Percentiles rank a stretch among this genome's conserved stretches.
Conservation (phyloP, 2,329 filamentous ascomycete genomes). For the Daldinia sp. region DNA sequence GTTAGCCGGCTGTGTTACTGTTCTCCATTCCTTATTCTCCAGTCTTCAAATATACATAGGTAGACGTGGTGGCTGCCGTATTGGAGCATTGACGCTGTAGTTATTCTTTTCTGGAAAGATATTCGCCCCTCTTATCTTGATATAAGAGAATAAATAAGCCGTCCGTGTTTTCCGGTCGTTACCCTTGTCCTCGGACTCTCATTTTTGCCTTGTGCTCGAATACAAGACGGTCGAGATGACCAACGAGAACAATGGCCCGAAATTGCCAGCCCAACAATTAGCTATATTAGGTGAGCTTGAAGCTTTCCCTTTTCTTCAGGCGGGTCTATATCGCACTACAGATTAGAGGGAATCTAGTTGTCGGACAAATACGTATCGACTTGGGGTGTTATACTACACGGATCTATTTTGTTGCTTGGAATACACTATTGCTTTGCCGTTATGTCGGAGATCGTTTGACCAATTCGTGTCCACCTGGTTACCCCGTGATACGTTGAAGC, state of each 20-base stretch:
- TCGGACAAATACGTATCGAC: neutral
- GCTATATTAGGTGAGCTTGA: conserved; percentile 73
- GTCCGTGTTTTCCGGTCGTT: neutral
- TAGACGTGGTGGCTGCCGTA: neutral
- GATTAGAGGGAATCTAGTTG: neutral
- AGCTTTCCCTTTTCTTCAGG: conserved; percentile 12
- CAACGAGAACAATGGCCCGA: conserved; percentile 53
- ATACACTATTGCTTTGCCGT: conserved; percentile 28
- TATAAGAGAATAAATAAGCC: neutral
- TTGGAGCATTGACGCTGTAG: neutral
- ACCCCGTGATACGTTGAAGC: conserved; percentile 41
- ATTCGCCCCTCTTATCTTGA: neutral
- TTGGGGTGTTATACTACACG: conserved; percentile 6
- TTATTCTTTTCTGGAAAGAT: neutral
- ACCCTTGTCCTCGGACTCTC: neutral
- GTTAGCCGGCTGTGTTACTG: conserved; percentile 9
- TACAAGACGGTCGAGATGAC: conserved; percentile 27
- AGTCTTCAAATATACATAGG: conserved; percentile 5
- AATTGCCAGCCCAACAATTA: conserved; percentile 79
- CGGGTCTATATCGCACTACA: neutral
- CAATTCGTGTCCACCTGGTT: conserved; percentile 1
- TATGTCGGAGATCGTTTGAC: neutral
- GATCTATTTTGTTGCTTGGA: conserved; percentile 25
- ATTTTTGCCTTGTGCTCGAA: neutral
- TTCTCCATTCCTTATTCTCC: neutral